Evolutionary conservation across 176 grass and related monocot genomes (phyloP).

Genomic region (Secale cereale): DNA sequence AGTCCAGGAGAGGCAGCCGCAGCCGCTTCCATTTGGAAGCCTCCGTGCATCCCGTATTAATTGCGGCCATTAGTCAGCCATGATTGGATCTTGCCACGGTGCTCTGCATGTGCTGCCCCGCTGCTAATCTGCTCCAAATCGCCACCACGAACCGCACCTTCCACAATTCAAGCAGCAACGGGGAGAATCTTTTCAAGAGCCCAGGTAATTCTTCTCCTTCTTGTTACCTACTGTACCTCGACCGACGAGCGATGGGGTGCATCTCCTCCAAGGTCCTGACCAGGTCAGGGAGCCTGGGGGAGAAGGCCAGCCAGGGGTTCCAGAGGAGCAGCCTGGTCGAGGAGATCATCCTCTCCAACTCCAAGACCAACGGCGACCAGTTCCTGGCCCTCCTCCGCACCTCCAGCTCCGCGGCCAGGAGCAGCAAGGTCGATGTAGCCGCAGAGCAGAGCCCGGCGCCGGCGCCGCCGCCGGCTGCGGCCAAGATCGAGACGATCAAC

Average conservation of each 20-base stretch:
- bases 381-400: constrained; percentile 55
- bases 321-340: constrained; percentile 58
- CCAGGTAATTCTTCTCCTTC: not conserved
- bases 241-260: constrained; percentile 58
- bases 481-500: constrained; percentile 66
- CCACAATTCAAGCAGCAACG: not conserved
- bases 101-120: not conserved
- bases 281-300: constrained; percentile 69
- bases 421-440: not conserved
- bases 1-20: constrained; percentile 13
- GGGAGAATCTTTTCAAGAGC: not conserved
- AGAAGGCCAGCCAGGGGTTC: constrained; percentile 47
- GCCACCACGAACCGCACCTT: too few relatives aligned
- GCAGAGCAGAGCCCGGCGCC: not conserved
- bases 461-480: not conserved
- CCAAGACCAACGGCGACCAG: constrained; percentile 58
- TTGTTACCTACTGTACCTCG: too few relatives aligned
- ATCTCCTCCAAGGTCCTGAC: constrained; percentile 59
- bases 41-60: constrained; percentile 30
- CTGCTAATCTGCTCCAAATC: not conserved
- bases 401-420: constrained; percentile 27
- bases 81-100: constrained; percentile 39
- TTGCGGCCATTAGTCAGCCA: constrained; percentile 12
- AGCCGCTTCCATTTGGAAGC: constrained; percentile 45
- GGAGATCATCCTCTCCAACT: constrained; percentile 67